A percentile compares a stretch with the other conserved stretches of the same genome.
Conservation (phyloP, 1,139 yeast genomes). For the Geotrichum candidum region DNA sequence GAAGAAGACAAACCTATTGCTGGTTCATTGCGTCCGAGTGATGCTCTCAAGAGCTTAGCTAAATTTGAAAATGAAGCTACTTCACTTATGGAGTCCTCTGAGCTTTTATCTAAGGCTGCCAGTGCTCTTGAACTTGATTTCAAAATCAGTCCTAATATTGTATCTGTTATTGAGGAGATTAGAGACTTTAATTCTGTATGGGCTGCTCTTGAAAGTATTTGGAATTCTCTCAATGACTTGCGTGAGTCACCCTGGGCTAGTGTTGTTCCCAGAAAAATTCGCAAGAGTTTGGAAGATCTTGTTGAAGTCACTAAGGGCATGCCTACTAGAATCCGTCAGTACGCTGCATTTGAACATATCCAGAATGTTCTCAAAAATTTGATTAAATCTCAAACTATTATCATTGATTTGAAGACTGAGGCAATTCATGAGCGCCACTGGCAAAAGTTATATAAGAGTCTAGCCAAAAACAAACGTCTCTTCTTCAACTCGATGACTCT, state of each 20-base stretch:
- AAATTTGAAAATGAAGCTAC: conserved; percentile 39
- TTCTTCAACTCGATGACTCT: conserved; percentile 37
- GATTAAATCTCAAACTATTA: conserved; percentile 38
- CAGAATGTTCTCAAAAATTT: conserved; percentile 44
- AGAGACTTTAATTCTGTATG: conserved; percentile 58
- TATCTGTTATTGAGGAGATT: conserved; percentile 45
- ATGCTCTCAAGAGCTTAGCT: conserved; percentile 47
- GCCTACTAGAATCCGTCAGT: conserved; percentile 59
- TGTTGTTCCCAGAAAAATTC: conserved; percentile 44
- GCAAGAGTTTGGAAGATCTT: conserved; percentile 49
- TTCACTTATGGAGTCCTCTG: conserved; percentile 27
- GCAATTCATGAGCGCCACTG: conserved; percentile 66
- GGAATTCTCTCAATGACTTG: conserved; percentile 47
- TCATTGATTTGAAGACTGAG: conserved; percentile 51
- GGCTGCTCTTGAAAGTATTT: conserved; percentile 53
- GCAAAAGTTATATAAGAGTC: conserved; percentile 44
- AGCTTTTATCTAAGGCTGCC: conserved; percentile 41
- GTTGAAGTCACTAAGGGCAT: conserved; percentile 45
- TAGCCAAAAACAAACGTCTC: conserved; percentile 27
- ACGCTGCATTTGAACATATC: conserved; percentile 60
- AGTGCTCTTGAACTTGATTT: conserved; percentile 40
- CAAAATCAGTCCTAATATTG: conserved; percentile 32
- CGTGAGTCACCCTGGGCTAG: conserved; percentile 47
- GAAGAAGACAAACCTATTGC: conserved; percentile 45
- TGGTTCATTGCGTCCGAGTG: conserved; percentile 42